Percentiles rank a stretch among this genome's conserved stretches.
Evolutionary conservation across 768 basidiomycete genomes (phyloP).

Genomic region (Gyrodon lividus): DNA sequence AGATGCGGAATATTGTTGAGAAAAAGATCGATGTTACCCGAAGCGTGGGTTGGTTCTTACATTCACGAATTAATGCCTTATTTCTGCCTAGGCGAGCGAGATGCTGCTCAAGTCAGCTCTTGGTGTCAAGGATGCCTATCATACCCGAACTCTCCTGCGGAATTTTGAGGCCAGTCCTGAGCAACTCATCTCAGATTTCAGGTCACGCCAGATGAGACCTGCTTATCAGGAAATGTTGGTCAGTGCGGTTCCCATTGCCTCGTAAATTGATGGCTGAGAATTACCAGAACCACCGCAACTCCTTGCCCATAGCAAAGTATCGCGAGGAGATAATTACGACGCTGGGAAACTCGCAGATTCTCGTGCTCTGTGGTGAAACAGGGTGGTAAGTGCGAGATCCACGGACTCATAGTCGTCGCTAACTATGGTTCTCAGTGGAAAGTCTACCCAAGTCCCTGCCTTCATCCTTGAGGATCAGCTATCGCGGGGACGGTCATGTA

Average conservation of each 20-base stretch:
- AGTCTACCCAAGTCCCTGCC: slow-evolving; percentile 93
- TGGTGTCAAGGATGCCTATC: slow-evolving; percentile 17
- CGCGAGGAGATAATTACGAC: slow-evolving; percentile 67
- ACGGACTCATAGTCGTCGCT: slow-evolving; percentile 24
- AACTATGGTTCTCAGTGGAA: slow-evolving; percentile 59
- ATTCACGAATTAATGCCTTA: background rate
- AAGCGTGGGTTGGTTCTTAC: slow-evolving; percentile 38
- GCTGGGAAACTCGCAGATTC: slow-evolving; percentile 73
- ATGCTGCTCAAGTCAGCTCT: slow-evolving; percentile 16
- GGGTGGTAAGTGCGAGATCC: slow-evolving; percentile 58
- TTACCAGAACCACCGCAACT: slow-evolving; percentile 65
- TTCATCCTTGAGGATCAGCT: slow-evolving; percentile 93
- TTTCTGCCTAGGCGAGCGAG: slow-evolving; percentile 16
- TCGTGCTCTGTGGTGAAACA: slow-evolving; percentile 85
- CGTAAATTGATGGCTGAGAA: background rate
- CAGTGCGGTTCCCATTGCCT: slow-evolving; percentile 26
- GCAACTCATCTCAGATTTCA: slow-evolving; percentile 57
- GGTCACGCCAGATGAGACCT: slow-evolving; percentile 55
- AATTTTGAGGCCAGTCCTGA: slow-evolving; percentile 35
- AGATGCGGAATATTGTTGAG: slow-evolving; percentile 60
- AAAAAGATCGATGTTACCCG: slow-evolving; percentile 46
- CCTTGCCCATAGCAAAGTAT: slow-evolving; percentile 84
- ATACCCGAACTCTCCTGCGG: slow-evolving; percentile 2
- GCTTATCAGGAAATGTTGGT: slow-evolving; percentile 91
- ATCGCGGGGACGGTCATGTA: slow-evolving; percentile 76